phyloP scores from a whole-genome alignment of 148 eudicot species.

The Cornus kousa region DNA sequence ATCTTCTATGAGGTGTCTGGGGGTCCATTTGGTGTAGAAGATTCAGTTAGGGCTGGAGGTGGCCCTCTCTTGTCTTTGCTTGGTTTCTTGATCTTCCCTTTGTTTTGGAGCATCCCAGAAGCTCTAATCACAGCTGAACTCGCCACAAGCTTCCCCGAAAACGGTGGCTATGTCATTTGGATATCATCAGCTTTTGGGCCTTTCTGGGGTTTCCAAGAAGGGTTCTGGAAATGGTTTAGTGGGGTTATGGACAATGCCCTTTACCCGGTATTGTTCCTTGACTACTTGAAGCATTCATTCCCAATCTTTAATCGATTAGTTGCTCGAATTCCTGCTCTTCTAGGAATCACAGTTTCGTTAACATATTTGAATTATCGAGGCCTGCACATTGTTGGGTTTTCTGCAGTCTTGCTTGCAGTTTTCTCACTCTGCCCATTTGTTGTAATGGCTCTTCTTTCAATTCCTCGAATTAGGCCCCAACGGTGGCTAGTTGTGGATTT shows the following conservation, averaged over 20 bases:
- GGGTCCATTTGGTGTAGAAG: constrained; percentile 83
- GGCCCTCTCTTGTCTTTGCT: constrained; percentile 68
- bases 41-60: constrained; percentile 57
- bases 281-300: constrained; percentile 64
- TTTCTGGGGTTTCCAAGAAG: constrained; percentile 84
- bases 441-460: constrained; percentile 49
- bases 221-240: constrained; percentile 81
- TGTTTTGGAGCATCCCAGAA: constrained; percentile 82
- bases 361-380: constrained; percentile 76
- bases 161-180: constrained; percentile 87
- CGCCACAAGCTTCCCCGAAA: constrained; percentile 68
- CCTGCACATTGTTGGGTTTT: constrained; percentile 62
- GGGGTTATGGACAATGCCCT: constrained; percentile 85
- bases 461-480: constrained; percentile 50
- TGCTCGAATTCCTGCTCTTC: constrained; percentile 63
- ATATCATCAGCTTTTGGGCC: constrained; percentile 71
- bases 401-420: constrained; percentile 57
- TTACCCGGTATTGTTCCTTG: constrained; percentile 72
- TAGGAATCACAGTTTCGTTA: constrained; percentile 49
- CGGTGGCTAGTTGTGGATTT: constrained; percentile 54
- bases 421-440: constrained; percentile 68
- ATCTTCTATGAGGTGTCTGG: constrained; percentile 85
- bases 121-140: constrained; percentile 76
- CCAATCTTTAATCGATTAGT: constrained; percentile 40
- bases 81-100: constrained; percentile 72